A percentile compares a stretch with the other conserved stretches of the same genome.
These are phyloP conservation scores for Coemansia sp. DNA, from an alignment of 192 early-diverging fungal species.

Conservation along the genomic window DNA sequence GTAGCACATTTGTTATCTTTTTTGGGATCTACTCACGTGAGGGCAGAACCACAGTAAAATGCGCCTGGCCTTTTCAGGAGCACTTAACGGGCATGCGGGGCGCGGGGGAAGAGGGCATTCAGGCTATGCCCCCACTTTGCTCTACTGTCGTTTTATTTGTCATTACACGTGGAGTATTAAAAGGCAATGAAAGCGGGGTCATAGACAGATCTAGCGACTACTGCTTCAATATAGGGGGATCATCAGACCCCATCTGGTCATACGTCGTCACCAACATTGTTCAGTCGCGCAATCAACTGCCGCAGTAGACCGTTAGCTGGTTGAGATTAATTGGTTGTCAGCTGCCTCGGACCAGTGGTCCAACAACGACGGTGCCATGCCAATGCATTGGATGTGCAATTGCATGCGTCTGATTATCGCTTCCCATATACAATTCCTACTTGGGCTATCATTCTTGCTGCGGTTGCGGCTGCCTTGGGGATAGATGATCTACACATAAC, in stretches of 20 bases:
- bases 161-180: not conserved
- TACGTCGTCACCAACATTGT: not conserved
- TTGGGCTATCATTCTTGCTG: not conserved
- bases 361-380: not conserved
- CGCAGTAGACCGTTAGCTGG: constrained; percentile 1
- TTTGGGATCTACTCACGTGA: not conserved
- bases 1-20: not conserved
- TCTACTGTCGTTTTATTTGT: not conserved
- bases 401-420: not conserved
- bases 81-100: not conserved
- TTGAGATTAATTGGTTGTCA: constrained; percentile 1
- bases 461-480: not conserved
- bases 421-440: not conserved
- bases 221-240: not conserved
- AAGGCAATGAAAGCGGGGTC: not conserved
- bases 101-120: constrained; percentile 10
- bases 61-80: not conserved
- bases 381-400: not conserved
- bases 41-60: not conserved
- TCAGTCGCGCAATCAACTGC: not conserved
- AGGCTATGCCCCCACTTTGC: not conserved
- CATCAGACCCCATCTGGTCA: not conserved
- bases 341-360: constrained; percentile 1
- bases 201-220: not conserved
- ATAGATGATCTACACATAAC: not conserved